These are phyloP conservation scores for Rehmannia glutinosa DNA, from an alignment of 257 asterid genomes.

Conservation along the genomic window DNA sequence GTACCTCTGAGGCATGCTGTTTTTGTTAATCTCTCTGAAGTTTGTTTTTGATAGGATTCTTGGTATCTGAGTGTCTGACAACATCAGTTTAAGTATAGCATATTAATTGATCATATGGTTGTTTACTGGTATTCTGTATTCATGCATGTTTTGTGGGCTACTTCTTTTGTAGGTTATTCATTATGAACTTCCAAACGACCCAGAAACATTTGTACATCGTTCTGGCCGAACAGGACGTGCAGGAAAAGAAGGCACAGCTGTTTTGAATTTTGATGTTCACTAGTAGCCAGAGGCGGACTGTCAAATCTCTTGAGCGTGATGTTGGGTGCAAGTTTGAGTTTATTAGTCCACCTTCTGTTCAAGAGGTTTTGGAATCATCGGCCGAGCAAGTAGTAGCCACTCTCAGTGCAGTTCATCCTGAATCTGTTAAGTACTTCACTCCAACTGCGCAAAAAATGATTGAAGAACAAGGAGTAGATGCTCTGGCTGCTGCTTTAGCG, in stretches of 20 bases:
- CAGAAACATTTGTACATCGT: slow-evolving; percentile 95
- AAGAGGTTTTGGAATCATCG: slow-evolving; percentile 79
- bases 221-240: slow-evolving; percentile 99
- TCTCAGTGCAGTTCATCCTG: slow-evolving; percentile 51
- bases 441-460: slow-evolving; percentile 52
- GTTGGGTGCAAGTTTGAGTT: slow-evolving; percentile 74
- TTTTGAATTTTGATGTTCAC: slow-evolving; percentile 74
- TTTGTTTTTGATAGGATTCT: neutral
- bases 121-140: neutral
- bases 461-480: slow-evolving; percentile 42
- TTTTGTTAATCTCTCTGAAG: neutral
- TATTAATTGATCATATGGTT: neutral
- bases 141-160: neutral
- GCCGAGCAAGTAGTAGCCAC: slow-evolving; percentile 54
- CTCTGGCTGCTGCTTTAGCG: slow-evolving; percentile 57
- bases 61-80: neutral
- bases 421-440: slow-evolving; percentile 47
- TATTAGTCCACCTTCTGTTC: slow-evolving; percentile 64
- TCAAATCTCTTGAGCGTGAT: slow-evolving; percentile 73
- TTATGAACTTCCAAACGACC: slow-evolving; percentile 94
- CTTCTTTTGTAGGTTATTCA: slow-evolving; percentile 60
- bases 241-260: slow-evolving; percentile 67
- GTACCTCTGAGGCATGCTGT: neutral
- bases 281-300: slow-evolving; percentile 69
- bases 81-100: neutral